A percentile compares a stretch with the other conserved stretches of the same genome.
Conservation (phyloP, 2,329 filamentous ascomycete species). For the Scolecobasidium constrictum region DNA sequence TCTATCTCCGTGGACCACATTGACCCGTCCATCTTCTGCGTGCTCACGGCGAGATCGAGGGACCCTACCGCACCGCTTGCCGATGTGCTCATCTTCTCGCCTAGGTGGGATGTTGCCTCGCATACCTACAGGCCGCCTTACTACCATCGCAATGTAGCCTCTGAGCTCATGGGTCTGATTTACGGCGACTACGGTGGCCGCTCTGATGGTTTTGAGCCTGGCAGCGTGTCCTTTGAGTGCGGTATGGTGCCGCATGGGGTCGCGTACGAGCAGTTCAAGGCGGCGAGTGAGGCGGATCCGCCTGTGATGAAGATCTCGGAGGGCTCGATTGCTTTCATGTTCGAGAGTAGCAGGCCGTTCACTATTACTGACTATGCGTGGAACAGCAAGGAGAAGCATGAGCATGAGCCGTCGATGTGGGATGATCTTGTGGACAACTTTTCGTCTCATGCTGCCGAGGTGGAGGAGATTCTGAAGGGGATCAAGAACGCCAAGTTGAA, state of each 20-base stretch:
- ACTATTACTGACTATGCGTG: not conserved
- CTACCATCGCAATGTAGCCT: constrained; percentile 30
- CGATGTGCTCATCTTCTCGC: constrained; percentile 65
- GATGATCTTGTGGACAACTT: not conserved
- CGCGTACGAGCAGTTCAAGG: constrained; percentile 3
- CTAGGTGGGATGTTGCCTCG: constrained; percentile 58
- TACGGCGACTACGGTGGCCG: constrained; percentile 6
- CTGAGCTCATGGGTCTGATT: constrained; percentile 28
- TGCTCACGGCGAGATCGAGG: constrained; percentile 51
- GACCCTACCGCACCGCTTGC: constrained; percentile 45
- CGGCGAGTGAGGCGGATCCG: not conserved
- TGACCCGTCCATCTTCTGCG: constrained; percentile 56
- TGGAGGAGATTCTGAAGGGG: too few species aligned
- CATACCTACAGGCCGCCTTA: constrained; percentile 59
- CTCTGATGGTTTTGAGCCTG: constrained; percentile 3
- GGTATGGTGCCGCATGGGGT: constrained; percentile 7
- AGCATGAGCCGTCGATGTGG: not conserved
- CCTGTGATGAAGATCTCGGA: not conserved
- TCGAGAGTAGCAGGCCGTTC: too few species aligned
- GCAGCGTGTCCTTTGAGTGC: constrained; percentile 1
- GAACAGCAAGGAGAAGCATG: not conserved
- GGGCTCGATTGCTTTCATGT: constrained; percentile 2
- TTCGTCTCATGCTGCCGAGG: too few species aligned
- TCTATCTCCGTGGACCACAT: constrained; percentile 52
- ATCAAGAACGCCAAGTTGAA: too few species aligned